phyloP scores from a whole-genome alignment of 495 filamentous ascomycete genomes.

The Aspergillus kassunensis region DNA sequence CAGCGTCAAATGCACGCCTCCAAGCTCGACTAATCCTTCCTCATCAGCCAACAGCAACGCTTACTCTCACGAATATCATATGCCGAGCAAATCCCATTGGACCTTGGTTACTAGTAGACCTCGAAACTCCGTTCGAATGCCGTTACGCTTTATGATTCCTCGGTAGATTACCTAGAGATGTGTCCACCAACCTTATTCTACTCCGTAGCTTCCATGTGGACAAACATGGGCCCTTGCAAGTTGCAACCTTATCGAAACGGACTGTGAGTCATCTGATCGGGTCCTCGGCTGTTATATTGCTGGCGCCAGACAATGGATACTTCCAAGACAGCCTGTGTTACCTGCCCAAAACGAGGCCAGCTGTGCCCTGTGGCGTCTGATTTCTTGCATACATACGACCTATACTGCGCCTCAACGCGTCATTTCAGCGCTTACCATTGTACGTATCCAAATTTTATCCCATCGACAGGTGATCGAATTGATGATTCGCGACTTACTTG shows the following conservation, averaged over 20 bases:
- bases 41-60: not conserved
- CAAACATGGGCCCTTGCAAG: not conserved
- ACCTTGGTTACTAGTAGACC: not conserved
- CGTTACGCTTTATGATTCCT: not conserved
- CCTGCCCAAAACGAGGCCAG: too few species aligned
- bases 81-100: not conserved
- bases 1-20: not conserved
- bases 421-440: too few species aligned
- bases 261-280: not conserved
- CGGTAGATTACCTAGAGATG: not conserved
- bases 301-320: too few species aligned
- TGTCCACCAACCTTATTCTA: slow-evolving; percentile 5
- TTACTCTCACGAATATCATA: not conserved
- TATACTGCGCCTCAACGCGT: too few species aligned
- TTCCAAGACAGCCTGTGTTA: too few species aligned
- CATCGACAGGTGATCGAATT: too few species aligned
- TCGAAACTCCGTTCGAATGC: not conserved
- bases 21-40: too few species aligned
- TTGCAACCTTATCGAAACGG: not conserved
- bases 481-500: too few species aligned
- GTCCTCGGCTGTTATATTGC: not conserved
- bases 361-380: too few species aligned
- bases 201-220: not conserved
- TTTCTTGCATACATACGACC: too few species aligned
- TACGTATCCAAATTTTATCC: too few species aligned